Evolutionary conservation across 1,139 yeast genomes (phyloP), one percentile per base, ranked within the genome.

Genomic region (Wickerhamomyces sp.): DNA sequence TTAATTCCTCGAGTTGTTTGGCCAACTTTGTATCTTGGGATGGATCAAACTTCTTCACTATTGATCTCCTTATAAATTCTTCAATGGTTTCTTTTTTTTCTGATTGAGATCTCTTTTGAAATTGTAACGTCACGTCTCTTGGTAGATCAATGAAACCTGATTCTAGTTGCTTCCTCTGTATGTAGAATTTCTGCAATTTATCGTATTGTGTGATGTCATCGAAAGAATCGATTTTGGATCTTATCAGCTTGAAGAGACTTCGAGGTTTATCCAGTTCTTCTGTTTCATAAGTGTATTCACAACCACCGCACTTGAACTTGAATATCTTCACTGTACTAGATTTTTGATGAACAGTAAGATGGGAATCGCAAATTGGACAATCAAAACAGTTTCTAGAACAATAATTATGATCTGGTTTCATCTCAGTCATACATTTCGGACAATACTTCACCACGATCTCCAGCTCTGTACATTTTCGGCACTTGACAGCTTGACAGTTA

Each of bases 201-300:
- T 28, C 28, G 45, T 48, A 35, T 32, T 28, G 5, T 17, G 14
- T 15, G 32, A 29, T 6, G 3, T 30, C 13, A 12, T 20, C 23
- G 8, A 26, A 20, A 16, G 32, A 28, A 10, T 36, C 38, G 6
- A 40, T 16, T 18, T 39, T 32, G 3, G 28, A 13, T 17, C 38
- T 45, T 0, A 58, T 40, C 5, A 59, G 47, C 4, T 52, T 45
- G 1, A 44, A 30, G 27, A 63, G 35, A 1, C 59, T 42, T 23
- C 55, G 55, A 4, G 61, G 62, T 31, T 50, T 58, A 6, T 40
- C 43, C 22, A 51, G 39, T 1, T 47, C 28, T 3, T 51, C 54
- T 0, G 61, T 50, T 12, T 44, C 43, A 33, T 48, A 60, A 1
- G 16, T 32, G 49, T 54, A 62, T 0, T 32, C 26, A 35, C 64